A percentile compares a stretch with the other conserved stretches of the same genome.
phyloP scores from a whole-genome alignment of 2,329 filamentous ascomycete species.

The Penicillium sp. region DNA sequence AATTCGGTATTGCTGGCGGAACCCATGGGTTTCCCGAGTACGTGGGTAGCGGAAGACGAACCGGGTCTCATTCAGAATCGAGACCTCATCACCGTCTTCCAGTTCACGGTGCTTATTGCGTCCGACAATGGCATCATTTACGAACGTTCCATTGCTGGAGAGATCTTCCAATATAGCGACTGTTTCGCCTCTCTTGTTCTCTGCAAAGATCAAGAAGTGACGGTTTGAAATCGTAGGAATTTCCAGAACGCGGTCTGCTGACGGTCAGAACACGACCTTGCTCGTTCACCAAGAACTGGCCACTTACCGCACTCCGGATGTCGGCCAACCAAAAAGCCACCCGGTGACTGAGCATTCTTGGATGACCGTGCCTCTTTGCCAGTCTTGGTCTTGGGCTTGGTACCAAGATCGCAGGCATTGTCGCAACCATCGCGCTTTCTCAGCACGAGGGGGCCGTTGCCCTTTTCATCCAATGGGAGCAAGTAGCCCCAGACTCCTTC shows the following conservation, averaged over 20 bases:
- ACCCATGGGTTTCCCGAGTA: slow-evolving; percentile 71
- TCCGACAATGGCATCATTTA: slow-evolving; percentile 88
- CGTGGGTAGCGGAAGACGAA: slow-evolving; percentile 92
- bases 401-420: slow-evolving; percentile 32
- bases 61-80: slow-evolving; percentile 78
- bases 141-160: slow-evolving; percentile 93
- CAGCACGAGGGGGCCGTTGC: slow-evolving; percentile 71
- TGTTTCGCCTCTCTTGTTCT: slow-evolving; percentile 59
- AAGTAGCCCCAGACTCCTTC: slow-evolving; percentile 97
- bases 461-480: slow-evolving; percentile 73
- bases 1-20: slow-evolving; percentile 82
- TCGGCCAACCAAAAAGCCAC: slow-evolving; percentile 87
- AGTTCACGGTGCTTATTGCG: slow-evolving; percentile 89
- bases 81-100: slow-evolving; percentile 86
- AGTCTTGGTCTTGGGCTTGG: slow-evolving; percentile 33
- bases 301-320: slow-evolving; percentile 89
- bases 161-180: slow-evolving; percentile 85
- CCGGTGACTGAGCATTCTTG: slow-evolving; percentile 65
- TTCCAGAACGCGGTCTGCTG: slow-evolving; percentile 70
- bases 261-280: slow-evolving; percentile 16
- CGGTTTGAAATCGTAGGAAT: slow-evolving; percentile 85
- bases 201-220: slow-evolving; percentile 55
- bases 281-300: not conserved
- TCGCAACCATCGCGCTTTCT: slow-evolving; percentile 73
- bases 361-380: slow-evolving; percentile 46